These are phyloP conservation scores for Colletotrichum tabaci DNA, from an alignment of 2,329 filamentous ascomycete genomes.

Conservation along the genomic window DNA sequence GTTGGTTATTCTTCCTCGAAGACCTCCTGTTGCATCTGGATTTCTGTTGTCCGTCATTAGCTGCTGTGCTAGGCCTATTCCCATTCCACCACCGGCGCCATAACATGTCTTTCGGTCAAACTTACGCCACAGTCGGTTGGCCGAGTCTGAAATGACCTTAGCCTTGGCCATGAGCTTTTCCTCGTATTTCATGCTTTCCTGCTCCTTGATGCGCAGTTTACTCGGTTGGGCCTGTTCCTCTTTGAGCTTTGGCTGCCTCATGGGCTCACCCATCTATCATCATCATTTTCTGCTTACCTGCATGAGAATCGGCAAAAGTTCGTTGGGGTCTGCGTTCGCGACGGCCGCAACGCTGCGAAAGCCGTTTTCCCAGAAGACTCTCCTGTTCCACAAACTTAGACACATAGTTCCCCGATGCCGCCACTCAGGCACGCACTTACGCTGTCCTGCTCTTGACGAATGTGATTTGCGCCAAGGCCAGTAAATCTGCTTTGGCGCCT, in stretches of 20 bases:
- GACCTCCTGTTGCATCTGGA: constrained; percentile 66
- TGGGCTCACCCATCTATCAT: constrained; percentile 3
- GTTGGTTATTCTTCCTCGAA: constrained; percentile 56
- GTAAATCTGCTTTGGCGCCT: constrained; percentile 78
- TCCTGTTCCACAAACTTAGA: constrained; percentile 46
- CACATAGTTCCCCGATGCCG: constrained; percentile 5
- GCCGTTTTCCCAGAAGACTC: constrained; percentile 83
- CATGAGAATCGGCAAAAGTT: constrained; percentile 80
- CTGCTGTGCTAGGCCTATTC: constrained; percentile 18
- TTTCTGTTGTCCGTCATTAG: constrained; percentile 54
- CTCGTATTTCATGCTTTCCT: constrained; percentile 72
- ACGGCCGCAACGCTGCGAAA: constrained; percentile 78
- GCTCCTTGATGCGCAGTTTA: constrained; percentile 70
- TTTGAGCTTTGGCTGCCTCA: constrained; percentile 18
- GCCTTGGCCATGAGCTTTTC: constrained; percentile 78
- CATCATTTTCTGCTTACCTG: constrained; percentile 64
- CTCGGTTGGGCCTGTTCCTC: constrained; percentile 75
- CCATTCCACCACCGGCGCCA: constrained; percentile 14
- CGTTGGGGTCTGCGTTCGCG: constrained; percentile 77
- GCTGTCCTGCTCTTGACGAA: constrained; percentile 86
- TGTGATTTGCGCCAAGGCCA: constrained; percentile 79
- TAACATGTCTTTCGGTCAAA: constrained; percentile 37
- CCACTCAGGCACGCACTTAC: constrained; percentile 51
- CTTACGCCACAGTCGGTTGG: constrained; percentile 79
- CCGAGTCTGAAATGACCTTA: constrained; percentile 76